phyloP scores from a whole-genome alignment of 495 filamentous ascomycete genomes.

The Penicillium alfredii region DNA sequence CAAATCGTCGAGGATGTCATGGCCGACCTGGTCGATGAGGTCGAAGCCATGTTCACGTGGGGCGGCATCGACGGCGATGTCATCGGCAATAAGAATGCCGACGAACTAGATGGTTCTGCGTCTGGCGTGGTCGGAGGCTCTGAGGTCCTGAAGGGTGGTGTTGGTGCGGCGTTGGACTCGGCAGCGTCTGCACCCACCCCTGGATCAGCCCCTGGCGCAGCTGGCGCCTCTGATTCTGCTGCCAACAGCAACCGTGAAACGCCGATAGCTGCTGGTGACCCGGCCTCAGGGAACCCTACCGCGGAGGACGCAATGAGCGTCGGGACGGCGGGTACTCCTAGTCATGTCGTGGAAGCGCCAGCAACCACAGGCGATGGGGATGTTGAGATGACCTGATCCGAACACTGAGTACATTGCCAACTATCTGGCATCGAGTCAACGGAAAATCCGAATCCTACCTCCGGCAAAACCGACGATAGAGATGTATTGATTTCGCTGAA shows the following conservation, averaged over 20 bases:
- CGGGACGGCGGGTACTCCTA: conserved; percentile 26
- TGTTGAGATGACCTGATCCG: conserved; percentile 38
- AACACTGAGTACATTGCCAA: too few species aligned
- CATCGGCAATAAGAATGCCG: conserved; percentile 25
- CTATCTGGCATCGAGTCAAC: too few species aligned
- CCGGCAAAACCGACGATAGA: too few species aligned
- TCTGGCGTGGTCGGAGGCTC: conserved; percentile 32
- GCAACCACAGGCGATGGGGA: conserved; percentile 25
- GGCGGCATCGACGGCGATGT: conserved; percentile 38
- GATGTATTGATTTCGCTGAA: neutral
- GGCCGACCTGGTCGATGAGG: conserved; percentile 88
- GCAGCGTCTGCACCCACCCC: conserved; percentile 14
- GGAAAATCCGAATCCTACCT: too few species aligned
- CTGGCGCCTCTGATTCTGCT: conserved; percentile 19
- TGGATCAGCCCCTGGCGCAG: conserved; percentile 5
- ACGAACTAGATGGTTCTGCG: conserved; percentile 24
- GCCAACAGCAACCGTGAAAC: conserved; percentile 22
- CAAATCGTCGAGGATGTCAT: conserved; percentile 93
- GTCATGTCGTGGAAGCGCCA: conserved; percentile 15
- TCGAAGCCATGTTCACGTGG: conserved; percentile 55
- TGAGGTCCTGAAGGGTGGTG: conserved; percentile 32
- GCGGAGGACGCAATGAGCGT: conserved; percentile 26
- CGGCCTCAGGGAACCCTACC: conserved; percentile 12
- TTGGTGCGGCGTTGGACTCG: conserved; percentile 32
- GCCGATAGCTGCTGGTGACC: conserved; percentile 9